Evolutionary conservation across 306 rosid species (phyloP), one percentile per base, ranked within the genome.

Genomic region (Gastrolobium villosum): DNA sequence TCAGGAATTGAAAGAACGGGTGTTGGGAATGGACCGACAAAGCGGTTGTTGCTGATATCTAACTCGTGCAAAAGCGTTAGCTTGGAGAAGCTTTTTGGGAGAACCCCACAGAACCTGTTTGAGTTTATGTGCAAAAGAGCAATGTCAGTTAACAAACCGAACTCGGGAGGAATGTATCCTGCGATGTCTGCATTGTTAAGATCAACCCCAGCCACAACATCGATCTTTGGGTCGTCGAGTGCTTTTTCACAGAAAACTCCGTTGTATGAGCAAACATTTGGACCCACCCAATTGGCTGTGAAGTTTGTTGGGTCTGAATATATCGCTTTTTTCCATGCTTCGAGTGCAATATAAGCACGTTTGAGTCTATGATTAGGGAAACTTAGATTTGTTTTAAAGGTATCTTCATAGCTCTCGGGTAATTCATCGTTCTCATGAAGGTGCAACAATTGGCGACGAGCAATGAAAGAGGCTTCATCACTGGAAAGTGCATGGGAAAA

Each of bases 131-230:
- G 98, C 35, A 92, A 59, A 8, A 92, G 66, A 3, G 94, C 96
- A 2, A 89, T 65, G 14, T 94, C 98, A 0, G 89, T 65, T 52
- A 94, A 49, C 7, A 89, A 56, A 43, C 93, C 94, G 3, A 94
- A 36, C 83, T 94, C 98, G 0, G 70, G 14, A 4, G 96, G 96
- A 9, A 94, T 82, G 67, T 81, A 86, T 5, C 93, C 98, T 0
- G 97, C 98, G 3, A 94, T 90, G 76, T 94, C 96, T 2, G 87
- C 98, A 6, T 87, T 84, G 83, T 92, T 94, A 20, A 94, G 84
- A 60, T 94, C 97, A 7, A 94, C 62, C 4, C 96, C 98, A 2
- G 91, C 97, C 7, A 94, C 97, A 36, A 94, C 96, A 0, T 68
- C 55, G 7, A 85, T 5, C 1, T 26, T 83, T 0, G 88, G 31